phyloP scores from a whole-genome alignment of 2,329 filamentous ascomycete species.

The Xylariaceae sp. region DNA sequence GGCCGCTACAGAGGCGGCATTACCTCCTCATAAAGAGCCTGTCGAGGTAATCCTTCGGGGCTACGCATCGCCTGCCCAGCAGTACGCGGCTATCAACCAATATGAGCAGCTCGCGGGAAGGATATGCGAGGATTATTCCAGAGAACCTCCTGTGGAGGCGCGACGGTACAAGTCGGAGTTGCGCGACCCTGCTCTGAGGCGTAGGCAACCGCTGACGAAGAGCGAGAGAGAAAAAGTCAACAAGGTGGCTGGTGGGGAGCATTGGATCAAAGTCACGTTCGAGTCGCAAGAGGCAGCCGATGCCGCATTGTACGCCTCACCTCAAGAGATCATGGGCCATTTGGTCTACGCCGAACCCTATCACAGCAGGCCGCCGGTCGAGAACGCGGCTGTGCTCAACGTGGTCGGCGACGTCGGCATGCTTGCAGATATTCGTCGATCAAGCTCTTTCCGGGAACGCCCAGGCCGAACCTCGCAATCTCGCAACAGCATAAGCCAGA shows the following conservation, averaged over 20 bases:
- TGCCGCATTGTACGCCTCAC: constrained; percentile 62
- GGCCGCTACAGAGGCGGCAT: constrained; percentile 22
- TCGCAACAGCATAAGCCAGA: constrained; percentile 19
- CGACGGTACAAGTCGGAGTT: constrained; percentile 69
- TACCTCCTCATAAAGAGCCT: constrained; percentile 36
- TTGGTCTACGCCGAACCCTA: constrained; percentile 68
- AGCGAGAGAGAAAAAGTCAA: constrained; percentile 76
- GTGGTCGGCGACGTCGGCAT: constrained; percentile 36
- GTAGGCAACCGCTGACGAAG: constrained; percentile 57
- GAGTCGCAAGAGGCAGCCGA: constrained; percentile 68
- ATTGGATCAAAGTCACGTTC: constrained; percentile 89
- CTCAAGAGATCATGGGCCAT: constrained; percentile 65
- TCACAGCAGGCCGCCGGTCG: constrained; percentile 55
- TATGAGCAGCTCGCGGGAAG: constrained; percentile 81
- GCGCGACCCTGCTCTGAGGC: constrained; percentile 65
- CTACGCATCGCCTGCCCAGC: constrained; percentile 57
- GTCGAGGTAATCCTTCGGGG: constrained; percentile 82
- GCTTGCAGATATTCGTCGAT: constrained; percentile 23
- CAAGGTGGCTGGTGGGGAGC: constrained; percentile 72
- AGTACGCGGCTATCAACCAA: constrained; percentile 84
- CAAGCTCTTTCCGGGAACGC: constrained; percentile 11
- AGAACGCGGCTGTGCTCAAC: constrained; percentile 59
- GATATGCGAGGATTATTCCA: constrained; percentile 90
- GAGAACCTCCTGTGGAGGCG: constrained; percentile 68
- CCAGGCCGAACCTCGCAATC: constrained; percentile 21